phyloP scores from a whole-genome alignment of 2,329 filamentous ascomycete species.

The Hawksworthiomyces lignivorus region DNA sequence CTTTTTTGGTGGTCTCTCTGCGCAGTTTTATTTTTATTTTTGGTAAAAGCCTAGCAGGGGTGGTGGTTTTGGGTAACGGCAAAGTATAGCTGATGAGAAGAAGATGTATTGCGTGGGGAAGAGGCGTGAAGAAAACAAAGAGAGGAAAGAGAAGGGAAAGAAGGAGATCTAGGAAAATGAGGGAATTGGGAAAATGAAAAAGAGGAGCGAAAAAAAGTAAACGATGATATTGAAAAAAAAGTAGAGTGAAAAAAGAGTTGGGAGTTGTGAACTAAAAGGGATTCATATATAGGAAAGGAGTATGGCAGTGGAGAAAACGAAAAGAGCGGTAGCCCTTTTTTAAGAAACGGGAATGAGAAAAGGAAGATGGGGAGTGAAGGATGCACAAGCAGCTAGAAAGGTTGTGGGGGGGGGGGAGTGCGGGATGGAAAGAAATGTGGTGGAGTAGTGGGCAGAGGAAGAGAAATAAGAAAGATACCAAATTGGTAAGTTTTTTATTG shows the following conservation, averaged over 20 bases:
- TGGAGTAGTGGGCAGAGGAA: not conserved
- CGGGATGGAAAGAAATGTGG: not conserved
- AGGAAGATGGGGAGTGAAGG: not conserved
- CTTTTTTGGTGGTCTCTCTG: not conserved
- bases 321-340: slow-evolving; percentile 1
- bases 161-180: not conserved
- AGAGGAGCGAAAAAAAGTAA: not conserved
- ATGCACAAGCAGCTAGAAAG: slow-evolving; percentile 2
- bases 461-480: too few species aligned
- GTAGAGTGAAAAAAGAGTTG: not conserved
- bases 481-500: too few species aligned
- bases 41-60: slow-evolving; percentile 6
- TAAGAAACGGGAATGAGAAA: not conserved
- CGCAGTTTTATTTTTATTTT: not conserved
- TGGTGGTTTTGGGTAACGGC: not conserved
- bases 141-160: not conserved
- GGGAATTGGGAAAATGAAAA: not conserved
- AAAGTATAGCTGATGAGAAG: slow-evolving; percentile 1
- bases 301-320: slow-evolving; percentile 7
- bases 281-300: not conserved
- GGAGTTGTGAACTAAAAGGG: slow-evolving; percentile 3
- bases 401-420: slow-evolving; percentile 1
- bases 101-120: not conserved
- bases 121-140: not conserved
- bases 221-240: not conserved